These are phyloP conservation scores for Ogataea nonfermentans DNA, from an alignment of 805 yeast species.

Conservation along the genomic window DNA sequence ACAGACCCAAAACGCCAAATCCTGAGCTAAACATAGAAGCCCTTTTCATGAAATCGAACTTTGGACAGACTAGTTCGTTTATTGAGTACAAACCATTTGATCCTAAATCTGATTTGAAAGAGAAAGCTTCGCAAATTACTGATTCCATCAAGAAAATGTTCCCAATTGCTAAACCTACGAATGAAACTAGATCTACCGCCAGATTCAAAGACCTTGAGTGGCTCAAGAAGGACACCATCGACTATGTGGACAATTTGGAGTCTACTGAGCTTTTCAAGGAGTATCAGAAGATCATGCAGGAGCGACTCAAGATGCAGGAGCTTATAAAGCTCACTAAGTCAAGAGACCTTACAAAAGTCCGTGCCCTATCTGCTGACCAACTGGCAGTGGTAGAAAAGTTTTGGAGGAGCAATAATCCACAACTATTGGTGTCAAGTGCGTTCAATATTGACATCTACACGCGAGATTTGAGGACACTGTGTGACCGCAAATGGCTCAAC, in stretches of 20 bases:
- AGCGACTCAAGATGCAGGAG: slow-evolving; percentile 38
- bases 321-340: slow-evolving; percentile 36
- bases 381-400: slow-evolving; percentile 32
- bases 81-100: slow-evolving; percentile 6
- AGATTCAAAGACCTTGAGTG: slow-evolving; percentile 32
- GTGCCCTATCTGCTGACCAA: slow-evolving; percentile 34
- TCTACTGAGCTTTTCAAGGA: slow-evolving; percentile 36
- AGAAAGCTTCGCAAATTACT: slow-evolving; percentile 13
- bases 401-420: slow-evolving; percentile 32
- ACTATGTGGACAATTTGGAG: slow-evolving; percentile 31
- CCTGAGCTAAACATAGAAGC: slow-evolving; percentile 11
- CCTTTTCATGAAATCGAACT: slow-evolving; percentile 10
- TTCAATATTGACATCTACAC: slow-evolving; percentile 58
- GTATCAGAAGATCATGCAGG: slow-evolving; percentile 44
- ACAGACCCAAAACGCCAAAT: slow-evolving; percentile 13
- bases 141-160: slow-evolving; percentile 15
- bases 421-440: slow-evolving; percentile 32
- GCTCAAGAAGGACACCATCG: slow-evolving; percentile 32
- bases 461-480: slow-evolving; percentile 68
- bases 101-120: not conserved
- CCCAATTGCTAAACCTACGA: slow-evolving; percentile 6
- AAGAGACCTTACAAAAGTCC: slow-evolving; percentile 34
- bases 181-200: slow-evolving; percentile 18
- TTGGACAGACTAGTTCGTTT: not conserved
- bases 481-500: slow-evolving; percentile 79